These are phyloP conservation scores for Tetracladium marchalianum DNA, from an alignment of 495 filamentous ascomycete species.

Conservation along the genomic window DNA sequence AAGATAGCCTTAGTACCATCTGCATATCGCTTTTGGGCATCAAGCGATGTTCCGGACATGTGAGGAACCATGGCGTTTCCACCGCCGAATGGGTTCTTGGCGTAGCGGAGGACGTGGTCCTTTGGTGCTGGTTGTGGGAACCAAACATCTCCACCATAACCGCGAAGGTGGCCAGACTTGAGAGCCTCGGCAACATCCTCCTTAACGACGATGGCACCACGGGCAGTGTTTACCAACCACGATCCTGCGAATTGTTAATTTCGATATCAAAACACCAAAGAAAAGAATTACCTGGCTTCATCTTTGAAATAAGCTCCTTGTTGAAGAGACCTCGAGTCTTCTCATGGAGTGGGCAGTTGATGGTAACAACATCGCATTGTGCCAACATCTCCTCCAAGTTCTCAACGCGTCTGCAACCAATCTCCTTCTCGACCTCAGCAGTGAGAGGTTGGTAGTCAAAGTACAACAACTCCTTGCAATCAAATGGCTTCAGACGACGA, in stretches of 20 bases:
- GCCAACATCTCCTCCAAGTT: constrained; percentile 86
- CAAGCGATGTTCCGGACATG: constrained; percentile 89
- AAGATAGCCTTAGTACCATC: constrained; percentile 82
- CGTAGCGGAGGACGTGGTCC: constrained; percentile 89
- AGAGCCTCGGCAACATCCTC: constrained; percentile 95
- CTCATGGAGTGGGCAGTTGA: constrained; percentile 99
- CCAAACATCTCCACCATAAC: constrained; percentile 91
- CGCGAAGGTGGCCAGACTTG: constrained; percentile 85
- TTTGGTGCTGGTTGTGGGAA: constrained; percentile 81
- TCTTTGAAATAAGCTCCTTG: constrained; percentile 99
- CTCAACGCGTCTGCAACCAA: constrained; percentile 84
- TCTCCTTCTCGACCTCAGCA: constrained; percentile 86
- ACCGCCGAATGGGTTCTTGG: constrained; percentile 88
- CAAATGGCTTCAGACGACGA: constrained; percentile 87
- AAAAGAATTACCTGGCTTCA: constrained; percentile 59
- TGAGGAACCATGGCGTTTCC: constrained; percentile 98
- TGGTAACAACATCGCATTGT: constrained; percentile 97
- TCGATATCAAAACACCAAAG: background rate
- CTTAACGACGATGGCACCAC: constrained; percentile 98
- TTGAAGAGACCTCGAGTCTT: constrained; percentile 95
- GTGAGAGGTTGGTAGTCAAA: constrained; percentile 95
- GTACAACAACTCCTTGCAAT: constrained; percentile 99
- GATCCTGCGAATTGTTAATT: constrained; percentile 40
- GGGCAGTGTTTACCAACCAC: constrained; percentile 97
- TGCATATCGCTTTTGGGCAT: constrained; percentile 94